Evolutionary conservation across 192 early-diverging fungal genomes (phyloP), one percentile per base, ranked within the genome.

Genomic region (Rhizophagus clarus): DNA sequence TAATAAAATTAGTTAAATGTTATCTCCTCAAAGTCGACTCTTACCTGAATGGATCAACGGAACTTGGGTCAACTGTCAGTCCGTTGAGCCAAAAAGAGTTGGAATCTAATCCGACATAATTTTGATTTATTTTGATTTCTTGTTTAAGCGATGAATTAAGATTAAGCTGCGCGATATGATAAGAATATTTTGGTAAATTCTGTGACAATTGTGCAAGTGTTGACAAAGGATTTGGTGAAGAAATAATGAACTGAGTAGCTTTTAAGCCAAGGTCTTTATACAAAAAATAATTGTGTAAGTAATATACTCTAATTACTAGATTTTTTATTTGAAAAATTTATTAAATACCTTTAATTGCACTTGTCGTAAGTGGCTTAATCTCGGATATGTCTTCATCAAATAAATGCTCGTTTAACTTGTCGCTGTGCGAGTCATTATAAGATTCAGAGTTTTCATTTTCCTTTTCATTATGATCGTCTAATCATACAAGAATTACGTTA

Each of bases 141-240:
- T 76, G 49, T 20, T 76, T 82, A 0, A 92, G 77, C 7, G 88
- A 83, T 14, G 80, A 68, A 77, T 91, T 87, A 3, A 94, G 22
- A 0, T 76, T 78, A n/a, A 91, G 68, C 24, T 87, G 72, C 1
- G 91, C 87, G 26, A 98, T 83, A 34, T 90, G 81, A 78, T 96
- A 93, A 7, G 96, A 94, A 79, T 95, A 94, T 77, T 95, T 96
- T 4, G 97, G 98, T 80, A 97, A 94, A 82, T 97, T 90, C 81
- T 96, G 95, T 7, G 92, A 83, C 5, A 97, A 78, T 56, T 89
- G 88, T 34, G 85, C 85, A 24, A 99, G 84, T 7, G 92, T 84
- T 1, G 81, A 76, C 7, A 99, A 81, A 22, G 93, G 91, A 67
- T 92, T 82, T 6, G 87, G 68, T 0, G 92, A 85, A 34, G 83